Conservation (phyloP, 441 rosid species). For the Arabidopsis lyrata region DNA sequence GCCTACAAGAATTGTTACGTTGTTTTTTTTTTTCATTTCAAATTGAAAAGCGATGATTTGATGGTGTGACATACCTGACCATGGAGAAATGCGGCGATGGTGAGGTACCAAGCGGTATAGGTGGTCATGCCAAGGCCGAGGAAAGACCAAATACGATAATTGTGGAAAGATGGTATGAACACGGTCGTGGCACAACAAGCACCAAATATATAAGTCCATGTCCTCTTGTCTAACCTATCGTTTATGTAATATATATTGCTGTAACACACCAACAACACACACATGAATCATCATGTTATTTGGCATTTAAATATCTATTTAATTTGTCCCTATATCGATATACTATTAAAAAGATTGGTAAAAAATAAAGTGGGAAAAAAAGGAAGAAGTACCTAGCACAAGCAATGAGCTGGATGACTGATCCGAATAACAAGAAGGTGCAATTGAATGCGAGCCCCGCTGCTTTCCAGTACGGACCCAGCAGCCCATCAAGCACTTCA, state of each 20-base stretch:
- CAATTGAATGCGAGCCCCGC: conserved; percentile 95
- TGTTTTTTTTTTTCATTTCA: background rate
- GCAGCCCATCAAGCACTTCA: conserved; percentile 94
- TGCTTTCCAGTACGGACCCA: conserved; percentile 98
- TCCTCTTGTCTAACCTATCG: conserved; percentile 89
- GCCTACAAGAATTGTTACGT: conserved; percentile 45
- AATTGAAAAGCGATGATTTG: background rate
- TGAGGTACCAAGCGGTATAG: conserved; percentile 95
- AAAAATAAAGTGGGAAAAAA: background rate
- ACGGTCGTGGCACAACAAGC: conserved; percentile 99
- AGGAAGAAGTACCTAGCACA: conserved; percentile 77
- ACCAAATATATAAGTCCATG: conserved; percentile 97
- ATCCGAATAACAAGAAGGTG: conserved; percentile 93
- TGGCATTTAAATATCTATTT: background rate
- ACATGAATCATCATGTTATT: background rate
- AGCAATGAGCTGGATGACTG: conserved; percentile 95
- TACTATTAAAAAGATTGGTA: conserved; percentile 1
- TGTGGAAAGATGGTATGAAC: conserved; percentile 90
- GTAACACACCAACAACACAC: conserved; percentile 36
- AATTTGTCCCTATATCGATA: background rate
- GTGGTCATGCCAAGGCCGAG: conserved; percentile 98
- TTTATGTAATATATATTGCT: conserved; percentile 96
- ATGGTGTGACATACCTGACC: conserved; percentile 65
- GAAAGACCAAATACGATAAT: conserved; percentile 97
- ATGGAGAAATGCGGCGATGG: conserved; percentile 73